These are phyloP conservation scores for Penicillium manginii DNA, from an alignment of 495 filamentous ascomycete genomes.

Conservation along the genomic window DNA sequence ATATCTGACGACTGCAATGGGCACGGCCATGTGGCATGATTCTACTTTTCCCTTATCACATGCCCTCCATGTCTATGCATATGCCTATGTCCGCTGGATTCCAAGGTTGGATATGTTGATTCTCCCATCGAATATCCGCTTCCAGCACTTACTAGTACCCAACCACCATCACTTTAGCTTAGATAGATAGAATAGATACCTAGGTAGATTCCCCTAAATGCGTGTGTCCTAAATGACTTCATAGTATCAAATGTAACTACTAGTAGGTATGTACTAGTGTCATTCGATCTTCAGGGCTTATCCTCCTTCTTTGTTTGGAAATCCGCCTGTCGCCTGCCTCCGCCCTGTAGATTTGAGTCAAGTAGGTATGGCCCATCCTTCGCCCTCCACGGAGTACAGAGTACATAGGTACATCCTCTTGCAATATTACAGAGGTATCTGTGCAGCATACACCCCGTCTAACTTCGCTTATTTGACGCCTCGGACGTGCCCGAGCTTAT, in stretches of 20 bases:
- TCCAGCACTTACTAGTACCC: not conserved
- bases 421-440: not conserved
- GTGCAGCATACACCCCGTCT: not conserved
- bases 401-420: not conserved
- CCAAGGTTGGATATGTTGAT: not conserved
- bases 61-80: not conserved
- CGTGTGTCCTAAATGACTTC: not conserved
- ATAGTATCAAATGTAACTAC: not conserved
- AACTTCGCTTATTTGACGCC: constrained; percentile 21
- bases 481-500: constrained; percentile 5
- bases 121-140: not conserved
- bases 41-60: not conserved
- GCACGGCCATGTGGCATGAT: constrained; percentile 6
- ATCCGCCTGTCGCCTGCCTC: not conserved
- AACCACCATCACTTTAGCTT: constrained; percentile 8
- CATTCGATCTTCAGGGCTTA: not conserved
- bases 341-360: not conserved
- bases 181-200: constrained; percentile 37
- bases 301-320: not conserved
- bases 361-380: not conserved
- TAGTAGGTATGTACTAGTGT: too few species aligned
- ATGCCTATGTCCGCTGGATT: not conserved
- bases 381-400: not conserved
- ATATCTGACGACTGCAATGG: constrained; percentile 16
- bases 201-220: constrained; percentile 14